Conservation (phyloP, 2,329 filamentous ascomycete genomes). For the Cercospora sp. region DNA sequence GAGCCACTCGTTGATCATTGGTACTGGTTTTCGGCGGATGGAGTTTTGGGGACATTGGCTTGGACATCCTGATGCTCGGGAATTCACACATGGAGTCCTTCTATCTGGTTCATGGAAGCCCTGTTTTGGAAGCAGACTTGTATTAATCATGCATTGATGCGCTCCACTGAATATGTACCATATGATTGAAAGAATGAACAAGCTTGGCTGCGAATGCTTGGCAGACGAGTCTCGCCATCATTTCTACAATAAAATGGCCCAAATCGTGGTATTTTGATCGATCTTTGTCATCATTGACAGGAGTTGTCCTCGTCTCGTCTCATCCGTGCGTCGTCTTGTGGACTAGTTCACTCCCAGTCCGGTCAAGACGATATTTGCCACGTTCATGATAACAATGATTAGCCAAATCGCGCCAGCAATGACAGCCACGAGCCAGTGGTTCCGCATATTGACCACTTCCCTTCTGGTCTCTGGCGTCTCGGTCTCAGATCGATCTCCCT, state of each 20-base stretch:
- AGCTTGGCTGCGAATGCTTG: background rate
- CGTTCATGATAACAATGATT: conserved; percentile 74
- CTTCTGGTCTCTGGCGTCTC: conserved; percentile 1
- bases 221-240: background rate
- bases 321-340: background rate
- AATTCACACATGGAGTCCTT: background rate
- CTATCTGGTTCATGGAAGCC: background rate
- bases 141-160: conserved; percentile 1
- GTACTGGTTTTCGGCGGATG: background rate
- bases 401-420: conserved; percentile 68
- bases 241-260: background rate
- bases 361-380: conserved; percentile 69
- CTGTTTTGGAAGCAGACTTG: background rate
- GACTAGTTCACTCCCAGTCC: conserved; percentile 52
- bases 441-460: conserved; percentile 62
- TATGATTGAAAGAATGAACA: background rate
- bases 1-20: background rate
- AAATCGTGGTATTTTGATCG: background rate
- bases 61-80: background rate
- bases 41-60: background rate
- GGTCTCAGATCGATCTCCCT: background rate
- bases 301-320: background rate
- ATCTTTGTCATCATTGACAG: background rate
- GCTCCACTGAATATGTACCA: background rate
- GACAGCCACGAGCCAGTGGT: conserved; percentile 64